Conservation (phyloP, 352 stramenopile genomes). For the Phytophthora pini region DNA sequence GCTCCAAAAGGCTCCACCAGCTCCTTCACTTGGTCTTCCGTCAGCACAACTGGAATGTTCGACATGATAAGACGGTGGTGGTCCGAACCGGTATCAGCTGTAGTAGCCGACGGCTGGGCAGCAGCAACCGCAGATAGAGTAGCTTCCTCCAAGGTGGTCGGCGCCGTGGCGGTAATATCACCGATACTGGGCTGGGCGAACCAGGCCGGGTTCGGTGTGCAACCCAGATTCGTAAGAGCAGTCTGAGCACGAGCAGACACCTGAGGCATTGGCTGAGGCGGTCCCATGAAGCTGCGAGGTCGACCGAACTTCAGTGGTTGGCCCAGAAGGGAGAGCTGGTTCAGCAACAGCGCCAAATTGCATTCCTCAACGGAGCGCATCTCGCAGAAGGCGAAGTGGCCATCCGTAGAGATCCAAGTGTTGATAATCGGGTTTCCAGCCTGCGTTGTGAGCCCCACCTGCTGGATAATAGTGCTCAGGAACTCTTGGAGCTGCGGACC, state of each 20-base stretch:
- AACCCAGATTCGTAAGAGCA: slow-evolving; percentile 81
- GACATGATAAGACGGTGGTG: slow-evolving; percentile 74
- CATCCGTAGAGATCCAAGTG: slow-evolving; percentile 88
- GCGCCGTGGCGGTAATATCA: slow-evolving; percentile 4
- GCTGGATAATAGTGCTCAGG: slow-evolving; percentile 87
- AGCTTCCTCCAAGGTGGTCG: slow-evolving; percentile 16
- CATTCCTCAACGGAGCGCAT: slow-evolving; percentile 89
- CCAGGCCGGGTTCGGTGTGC: slow-evolving; percentile 81
- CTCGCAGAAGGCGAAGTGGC: slow-evolving; percentile 89
- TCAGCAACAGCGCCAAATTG: slow-evolving; percentile 85
- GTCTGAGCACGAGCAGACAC: slow-evolving; percentile 78
- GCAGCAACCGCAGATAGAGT: slow-evolving; percentile 14
- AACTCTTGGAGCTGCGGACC: slow-evolving; percentile 88
- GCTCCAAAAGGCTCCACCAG: slow-evolving; percentile 85
- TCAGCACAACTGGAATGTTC: slow-evolving; percentile 82
- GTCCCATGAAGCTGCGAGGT: slow-evolving; percentile 83
- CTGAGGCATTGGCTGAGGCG: slow-evolving; percentile 76
- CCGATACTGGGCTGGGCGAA: slow-evolving; percentile 54
- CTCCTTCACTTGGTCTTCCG: slow-evolving; percentile 83
- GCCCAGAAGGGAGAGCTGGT: slow-evolving; percentile 79
- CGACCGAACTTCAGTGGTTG: slow-evolving; percentile 89
- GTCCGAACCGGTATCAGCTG: slow-evolving; percentile 6
- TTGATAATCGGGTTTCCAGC: slow-evolving; percentile 85
- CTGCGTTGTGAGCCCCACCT: slow-evolving; percentile 80
- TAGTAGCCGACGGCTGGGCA: background rate